Conservation (phyloP, 352 stramenopile species). For the Pythium monospermum region DNA sequence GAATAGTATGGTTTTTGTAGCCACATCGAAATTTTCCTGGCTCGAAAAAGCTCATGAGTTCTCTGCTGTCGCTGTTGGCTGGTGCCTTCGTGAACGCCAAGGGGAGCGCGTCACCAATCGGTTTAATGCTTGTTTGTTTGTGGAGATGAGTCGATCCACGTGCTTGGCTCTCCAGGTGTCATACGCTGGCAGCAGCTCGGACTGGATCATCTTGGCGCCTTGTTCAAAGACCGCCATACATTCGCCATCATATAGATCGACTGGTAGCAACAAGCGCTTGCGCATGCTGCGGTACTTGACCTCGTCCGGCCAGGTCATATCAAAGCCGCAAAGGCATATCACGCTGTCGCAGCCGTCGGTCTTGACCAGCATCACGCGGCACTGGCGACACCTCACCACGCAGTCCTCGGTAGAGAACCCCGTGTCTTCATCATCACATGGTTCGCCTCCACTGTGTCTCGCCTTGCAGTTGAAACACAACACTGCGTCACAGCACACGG, state of each 20-base stretch:
- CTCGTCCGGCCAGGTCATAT: conserved; percentile 36
- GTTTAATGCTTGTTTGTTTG: too few species aligned
- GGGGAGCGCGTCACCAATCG: too few species aligned
- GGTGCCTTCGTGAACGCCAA: too few species aligned
- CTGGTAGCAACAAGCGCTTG: conserved; percentile 20
- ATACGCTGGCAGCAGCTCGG: too few species aligned
- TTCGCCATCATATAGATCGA: conserved; percentile 27
- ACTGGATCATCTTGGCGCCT: too few species aligned
- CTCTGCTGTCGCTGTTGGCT: too few species aligned
- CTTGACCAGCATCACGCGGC: conserved; percentile 39
- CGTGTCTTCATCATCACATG: conserved; percentile 12
- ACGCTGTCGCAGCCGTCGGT: conserved; percentile 46
- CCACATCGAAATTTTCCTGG: too few species aligned
- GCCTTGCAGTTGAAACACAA: conserved; percentile 59
- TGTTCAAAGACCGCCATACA: too few species aligned
- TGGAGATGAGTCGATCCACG: too few species aligned
- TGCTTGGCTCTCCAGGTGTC: too few species aligned
- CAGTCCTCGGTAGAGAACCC: conserved; percentile 21
- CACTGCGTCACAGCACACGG: conserved; percentile 29
- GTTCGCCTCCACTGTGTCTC: conserved; percentile 18
- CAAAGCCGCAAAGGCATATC: conserved; percentile 38
- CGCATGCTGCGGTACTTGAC: conserved; percentile 9
- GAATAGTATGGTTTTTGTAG: too few species aligned
- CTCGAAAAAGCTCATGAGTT: too few species aligned
- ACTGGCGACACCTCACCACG: conserved; percentile 38